A percentile compares a stretch with the other conserved stretches of the same genome.
These are phyloP conservation scores for Cornus florida DNA, from an alignment of 148 eudicot species.

Conservation along the genomic window DNA sequence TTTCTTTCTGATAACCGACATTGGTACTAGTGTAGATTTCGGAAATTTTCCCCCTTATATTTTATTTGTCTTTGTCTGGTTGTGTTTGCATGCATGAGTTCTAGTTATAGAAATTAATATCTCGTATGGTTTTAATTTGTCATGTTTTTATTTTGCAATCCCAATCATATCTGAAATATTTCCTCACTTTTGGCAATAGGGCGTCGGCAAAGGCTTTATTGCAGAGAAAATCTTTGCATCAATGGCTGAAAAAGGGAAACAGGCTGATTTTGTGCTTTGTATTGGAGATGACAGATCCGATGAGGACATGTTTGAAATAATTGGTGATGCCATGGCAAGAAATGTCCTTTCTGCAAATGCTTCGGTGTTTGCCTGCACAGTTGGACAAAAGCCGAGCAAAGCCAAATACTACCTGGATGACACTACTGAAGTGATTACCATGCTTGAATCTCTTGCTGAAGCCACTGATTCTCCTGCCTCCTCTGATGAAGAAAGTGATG, in stretches of 20 bases:
- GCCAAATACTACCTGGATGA: slow-evolving; percentile 47
- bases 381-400: slow-evolving; percentile 44
- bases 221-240: slow-evolving; percentile 35
- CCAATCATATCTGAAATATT: neutral
- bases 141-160: neutral
- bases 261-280: slow-evolving; percentile 33
- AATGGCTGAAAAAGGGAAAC: slow-evolving; percentile 29
- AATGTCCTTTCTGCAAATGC: slow-evolving; percentile 30
- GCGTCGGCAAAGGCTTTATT: slow-evolving; percentile 31
- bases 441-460: slow-evolving; percentile 42
- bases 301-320: slow-evolving; percentile 45
- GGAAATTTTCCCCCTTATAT: neutral
- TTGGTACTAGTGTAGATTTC: neutral
- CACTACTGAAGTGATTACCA: slow-evolving; percentile 29
- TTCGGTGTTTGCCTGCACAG: slow-evolving; percentile 38
- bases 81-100: neutral
- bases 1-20: neutral
- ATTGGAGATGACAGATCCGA: slow-evolving; percentile 46
- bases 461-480: slow-evolving; percentile 33
- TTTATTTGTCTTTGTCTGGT: neutral
- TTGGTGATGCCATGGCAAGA: slow-evolving; percentile 29
- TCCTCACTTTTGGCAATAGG: slow-evolving; percentile 10
- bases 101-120: neutral
- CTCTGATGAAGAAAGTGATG: slow-evolving; percentile 38
- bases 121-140: neutral